Conservation (phyloP, 1,284 basidiomycete genomes). For the Chalciporus sp. region DNA sequence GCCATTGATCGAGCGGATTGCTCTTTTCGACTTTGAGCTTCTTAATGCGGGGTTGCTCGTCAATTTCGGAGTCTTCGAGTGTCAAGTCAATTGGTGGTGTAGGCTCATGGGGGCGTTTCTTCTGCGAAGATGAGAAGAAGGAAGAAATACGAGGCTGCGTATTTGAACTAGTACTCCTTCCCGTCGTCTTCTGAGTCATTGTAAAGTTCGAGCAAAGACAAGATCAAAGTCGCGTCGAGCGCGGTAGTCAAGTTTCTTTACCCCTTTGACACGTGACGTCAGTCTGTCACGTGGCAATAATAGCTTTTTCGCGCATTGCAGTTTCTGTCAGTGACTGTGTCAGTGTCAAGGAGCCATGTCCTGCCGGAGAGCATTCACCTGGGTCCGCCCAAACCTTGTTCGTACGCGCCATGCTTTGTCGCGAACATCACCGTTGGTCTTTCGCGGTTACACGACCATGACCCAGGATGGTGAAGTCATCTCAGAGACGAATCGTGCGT, state of each 20-base stretch:
- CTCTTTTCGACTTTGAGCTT: constrained; percentile 31
- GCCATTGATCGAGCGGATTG: constrained; percentile 35
- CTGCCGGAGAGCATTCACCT: constrained; percentile 1
- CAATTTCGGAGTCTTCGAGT: constrained; percentile 40
- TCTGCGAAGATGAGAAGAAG: constrained; percentile 49
- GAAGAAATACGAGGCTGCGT: constrained; percentile 54
- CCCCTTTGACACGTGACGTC: constrained; percentile 26
- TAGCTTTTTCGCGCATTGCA: constrained; percentile 4
- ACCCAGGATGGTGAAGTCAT: constrained; percentile 43
- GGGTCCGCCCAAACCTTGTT: constrained; percentile 5
- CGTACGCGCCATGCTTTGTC: neutral
- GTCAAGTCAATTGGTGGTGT: constrained; percentile 59
- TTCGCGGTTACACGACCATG: constrained; percentile 19
- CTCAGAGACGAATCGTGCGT: constrained; percentile 61
- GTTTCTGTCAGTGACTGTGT: no score
- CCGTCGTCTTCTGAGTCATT: constrained; percentile 27
- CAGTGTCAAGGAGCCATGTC: constrained; percentile 16
- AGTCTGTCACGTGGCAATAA: constrained; percentile 29
- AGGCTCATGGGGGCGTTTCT: constrained; percentile 28
- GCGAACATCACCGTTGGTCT: neutral
- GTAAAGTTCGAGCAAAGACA: neutral
- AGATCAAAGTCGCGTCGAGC: neutral
- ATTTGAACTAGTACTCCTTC: constrained; percentile 1
- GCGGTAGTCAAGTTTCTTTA: neutral
- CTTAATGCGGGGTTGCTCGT: constrained; percentile 40